Conservation (phyloP, 768 basidiomycete genomes). For the Rhodotorula toruloides region DNA sequence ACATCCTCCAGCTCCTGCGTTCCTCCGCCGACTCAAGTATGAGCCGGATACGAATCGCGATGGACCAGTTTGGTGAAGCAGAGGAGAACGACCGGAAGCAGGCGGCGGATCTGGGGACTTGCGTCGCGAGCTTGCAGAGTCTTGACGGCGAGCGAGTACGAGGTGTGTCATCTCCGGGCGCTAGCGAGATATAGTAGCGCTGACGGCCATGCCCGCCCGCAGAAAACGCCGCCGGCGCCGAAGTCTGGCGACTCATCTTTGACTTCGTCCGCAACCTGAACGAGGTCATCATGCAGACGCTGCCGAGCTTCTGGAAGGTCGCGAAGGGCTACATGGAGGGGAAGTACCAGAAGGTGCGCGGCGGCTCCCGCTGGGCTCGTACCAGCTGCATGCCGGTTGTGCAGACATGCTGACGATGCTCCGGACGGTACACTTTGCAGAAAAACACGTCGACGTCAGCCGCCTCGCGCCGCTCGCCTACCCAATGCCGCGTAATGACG, state of each 20-base stretch:
- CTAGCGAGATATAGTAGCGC: background rate
- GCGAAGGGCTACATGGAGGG: slow-evolving; percentile 87
- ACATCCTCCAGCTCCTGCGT: slow-evolving; percentile 59
- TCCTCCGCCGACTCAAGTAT: slow-evolving; percentile 22
- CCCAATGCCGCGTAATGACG: slow-evolving; percentile 80
- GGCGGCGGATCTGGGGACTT: slow-evolving; percentile 24
- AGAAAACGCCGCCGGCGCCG: slow-evolving; percentile 64
- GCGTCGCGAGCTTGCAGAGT: slow-evolving; percentile 23
- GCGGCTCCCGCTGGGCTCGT: background rate
- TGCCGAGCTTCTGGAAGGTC: slow-evolving; percentile 92
- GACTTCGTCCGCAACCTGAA: slow-evolving; percentile 80
- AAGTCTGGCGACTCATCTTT: slow-evolving; percentile 73
- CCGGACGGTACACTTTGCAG: background rate
- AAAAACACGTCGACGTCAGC: slow-evolving; percentile 21
- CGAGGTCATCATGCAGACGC: slow-evolving; percentile 71
- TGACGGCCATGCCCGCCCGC: background rate
- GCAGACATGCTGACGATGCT: background rate
- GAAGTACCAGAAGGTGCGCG: slow-evolving; percentile 73
- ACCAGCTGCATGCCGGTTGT: background rate
- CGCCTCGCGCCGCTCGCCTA: slow-evolving; percentile 67
- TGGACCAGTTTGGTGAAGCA: slow-evolving; percentile 30
- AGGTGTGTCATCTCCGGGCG: slow-evolving; percentile 13
- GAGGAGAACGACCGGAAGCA: slow-evolving; percentile 17
- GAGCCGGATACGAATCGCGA: slow-evolving; percentile 26
- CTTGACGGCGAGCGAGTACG: slow-evolving; percentile 25